Base-by-base conservation (phyloP, 2,329 filamentous ascomycete species). In the Endoconidiophora polonica region DNA sequence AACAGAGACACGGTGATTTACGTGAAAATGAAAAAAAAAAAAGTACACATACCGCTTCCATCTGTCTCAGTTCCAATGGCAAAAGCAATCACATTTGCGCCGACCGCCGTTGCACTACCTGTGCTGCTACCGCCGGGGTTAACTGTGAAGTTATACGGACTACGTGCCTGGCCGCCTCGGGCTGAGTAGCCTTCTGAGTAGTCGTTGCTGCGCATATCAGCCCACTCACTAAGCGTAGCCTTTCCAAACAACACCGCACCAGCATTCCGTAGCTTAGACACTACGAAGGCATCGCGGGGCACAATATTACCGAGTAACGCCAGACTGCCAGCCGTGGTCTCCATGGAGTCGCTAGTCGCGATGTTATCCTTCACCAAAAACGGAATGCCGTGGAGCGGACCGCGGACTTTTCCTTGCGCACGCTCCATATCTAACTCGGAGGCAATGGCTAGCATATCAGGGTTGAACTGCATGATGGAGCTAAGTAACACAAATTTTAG, bases 301-400 rank as follows among this genome's bases (percentile, higher is more conserved):
- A 83, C 76, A 0, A 79, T 65, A 43, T 70, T 77, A 1, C 81
- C 82, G 1, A 82, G 61, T 0, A 87, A 68, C 16, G 77, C 77
- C 71, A 69, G 79, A 57, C 72, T 77, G 0, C 83, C 83, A 0
- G 82, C 81, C 0, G 83, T 86, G 0, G 82, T 87, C 59, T 86
- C 73, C 71, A 87, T 74, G 47, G 72, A 72, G 59, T 86, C 82
- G 55, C 76, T 77, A 6, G 73, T 77, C 22, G 70, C 78, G 49
- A 84, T 81, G 59, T 81, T 82, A 59, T 87, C 82, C 62, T 87
- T 87, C 55, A 86, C 74, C 2, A 81, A 67, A 59, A 83, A 83
- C 0, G 83, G 83, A 41, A 88, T 83, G 2, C 83, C 83, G 59
- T 87, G 83, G 1, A 88, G 68, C 1, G 76, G 76, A 1, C 81